Evolutionary conservation across 306 rosid genomes (phyloP), one percentile per base, ranked within the genome.

Genomic region (Biancaea sappan): DNA sequence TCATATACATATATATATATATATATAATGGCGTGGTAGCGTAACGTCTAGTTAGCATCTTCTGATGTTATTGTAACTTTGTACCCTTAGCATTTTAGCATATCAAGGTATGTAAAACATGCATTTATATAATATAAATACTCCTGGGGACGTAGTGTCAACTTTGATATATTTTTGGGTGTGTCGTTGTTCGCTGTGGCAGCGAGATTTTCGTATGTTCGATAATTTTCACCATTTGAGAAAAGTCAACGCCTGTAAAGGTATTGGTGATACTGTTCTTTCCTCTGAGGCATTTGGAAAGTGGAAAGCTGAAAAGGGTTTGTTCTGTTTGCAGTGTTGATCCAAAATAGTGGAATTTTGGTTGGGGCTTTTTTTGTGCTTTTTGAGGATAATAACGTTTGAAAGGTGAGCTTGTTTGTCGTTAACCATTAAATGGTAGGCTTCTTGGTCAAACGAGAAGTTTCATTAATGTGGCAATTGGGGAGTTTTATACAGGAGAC

Each of bases 181-280:
- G 46, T 51, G 54, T 59, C 0, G 3, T 41, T 13, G 14, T 53
- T 63, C 40, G 41, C 28, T 71, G 10, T 21, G 15, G 31, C 28
- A 5, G 41, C 28, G 26, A 22, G 15, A 43, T 26, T 4, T 46
- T 34, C 16, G 6, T 38, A 76, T 37, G 16, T 31, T 63, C 43
- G 35, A 15, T 77, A 28, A 73, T 68, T 14, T 21, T 2, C 62
- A 25, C 43, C 52, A 3, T 56, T 0, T 58, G 40, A 28, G 19
- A 34, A 24, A 73, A 34, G 76, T 72, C 82, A 77, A 68, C 40
- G 72, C 68, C 79, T 48, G 67, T 53, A 1, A 8, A 31, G 16
- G 18, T n/a, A 10, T 22, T 12, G 4, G 4, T 12, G 77, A 50
- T n/a, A n/a, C n/a, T n/a, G n/a, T 21, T 48, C 38, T 64, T 73